A percentile compares a stretch with the other conserved stretches of the same genome.
phyloP scores from a whole-genome alignment of 106 monocot genomes.

The Acorus gramineus region DNA sequence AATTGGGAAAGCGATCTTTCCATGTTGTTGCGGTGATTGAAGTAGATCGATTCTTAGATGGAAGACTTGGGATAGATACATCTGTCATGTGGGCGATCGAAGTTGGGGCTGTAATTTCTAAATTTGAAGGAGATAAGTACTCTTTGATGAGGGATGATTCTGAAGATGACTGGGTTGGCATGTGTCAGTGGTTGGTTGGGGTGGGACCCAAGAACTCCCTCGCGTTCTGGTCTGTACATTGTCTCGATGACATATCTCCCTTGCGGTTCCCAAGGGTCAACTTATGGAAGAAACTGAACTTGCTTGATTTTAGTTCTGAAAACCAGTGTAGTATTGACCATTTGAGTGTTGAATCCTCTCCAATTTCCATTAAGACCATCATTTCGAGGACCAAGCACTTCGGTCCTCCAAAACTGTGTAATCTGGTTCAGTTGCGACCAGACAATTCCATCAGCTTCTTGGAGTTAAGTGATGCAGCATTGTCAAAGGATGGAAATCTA shows the following conservation, averaged over 20 bases:
- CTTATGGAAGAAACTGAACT: slow-evolving; percentile 64
- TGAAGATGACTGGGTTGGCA: slow-evolving; percentile 34
- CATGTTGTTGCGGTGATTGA: slow-evolving; percentile 82
- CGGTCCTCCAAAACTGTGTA: slow-evolving; percentile 62
- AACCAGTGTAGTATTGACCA: slow-evolving; percentile 3
- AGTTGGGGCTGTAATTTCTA: slow-evolving; percentile 27
- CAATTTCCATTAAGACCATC: slow-evolving; percentile 54
- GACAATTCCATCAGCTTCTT: slow-evolving; percentile 55
- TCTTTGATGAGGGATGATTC: slow-evolving; percentile 20
- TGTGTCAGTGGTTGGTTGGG: slow-evolving; percentile 82
- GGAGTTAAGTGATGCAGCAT: slow-evolving; percentile 22
- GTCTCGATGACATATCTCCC: slow-evolving; percentile 71
- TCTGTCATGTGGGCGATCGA: slow-evolving; percentile 70
- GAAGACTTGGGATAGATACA: slow-evolving; percentile 50
- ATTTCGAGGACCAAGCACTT: slow-evolving; percentile 34
- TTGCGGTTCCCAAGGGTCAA: slow-evolving; percentile 70
- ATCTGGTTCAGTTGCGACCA: slow-evolving; percentile 62
- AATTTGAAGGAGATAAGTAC: slow-evolving; percentile 18
- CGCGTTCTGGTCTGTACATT: slow-evolving; percentile 78
- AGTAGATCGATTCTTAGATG: slow-evolving; percentile 53
- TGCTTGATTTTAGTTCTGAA: slow-evolving; percentile 13
- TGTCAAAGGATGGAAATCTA: slow-evolving; percentile 9
- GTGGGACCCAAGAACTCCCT: slow-evolving; percentile 46
- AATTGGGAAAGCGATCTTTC: slow-evolving; percentile 40
- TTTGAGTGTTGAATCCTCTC: slow-evolving; percentile 7